A percentile compares a stretch with the other conserved stretches of the same genome.
These are phyloP conservation scores for Lasiosphaeriaceae sp. DNA, from an alignment of 495 filamentous ascomycete genomes.

Conservation along the genomic window DNA sequence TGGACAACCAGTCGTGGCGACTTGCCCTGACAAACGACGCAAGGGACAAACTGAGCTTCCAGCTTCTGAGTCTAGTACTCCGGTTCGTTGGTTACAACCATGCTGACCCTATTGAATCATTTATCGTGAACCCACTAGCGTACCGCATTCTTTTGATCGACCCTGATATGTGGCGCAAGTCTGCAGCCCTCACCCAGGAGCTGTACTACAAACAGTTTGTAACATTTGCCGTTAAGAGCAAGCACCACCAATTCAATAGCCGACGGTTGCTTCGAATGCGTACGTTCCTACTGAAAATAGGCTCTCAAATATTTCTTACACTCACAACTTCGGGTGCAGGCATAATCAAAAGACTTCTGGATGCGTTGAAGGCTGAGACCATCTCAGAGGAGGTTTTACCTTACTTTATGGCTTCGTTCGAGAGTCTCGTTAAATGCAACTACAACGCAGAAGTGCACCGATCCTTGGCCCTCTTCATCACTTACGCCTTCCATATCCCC, in stretches of 20 bases:
- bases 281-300: conserved; percentile 46
- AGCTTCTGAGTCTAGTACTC: conserved; percentile 72
- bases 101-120: conserved; percentile 70
- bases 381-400: conserved; percentile 64
- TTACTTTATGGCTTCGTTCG: conserved; percentile 73
- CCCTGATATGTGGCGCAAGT: conserved; percentile 84
- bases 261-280: conserved; percentile 84
- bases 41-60: conserved; percentile 59
- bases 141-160: conserved; percentile 90
- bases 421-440: conserved; percentile 70
- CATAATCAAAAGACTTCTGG: conserved; percentile 82
- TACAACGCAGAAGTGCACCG: conserved; percentile 77
- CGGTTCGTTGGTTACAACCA: conserved; percentile 83
- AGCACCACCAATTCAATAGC: conserved; percentile 86
- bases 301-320: conserved; percentile 2
- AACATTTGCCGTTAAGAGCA: conserved; percentile 76
- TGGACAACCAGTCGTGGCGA: conserved; percentile 36
- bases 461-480: conserved; percentile 87
- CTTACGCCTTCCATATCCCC: conserved; percentile 78
- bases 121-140: conserved; percentile 92
- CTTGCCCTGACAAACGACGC: conserved; percentile 47
- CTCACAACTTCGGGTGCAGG: conserved; percentile 48
- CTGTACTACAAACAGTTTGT: conserved; percentile 91
- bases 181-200: conserved; percentile 66
- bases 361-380: conserved; percentile 82